Evolutionary conservation across 164 flowering plant species (phyloP), one percentile per base, ranked within the genome.

Genomic region (Buxus sempervirens): DNA sequence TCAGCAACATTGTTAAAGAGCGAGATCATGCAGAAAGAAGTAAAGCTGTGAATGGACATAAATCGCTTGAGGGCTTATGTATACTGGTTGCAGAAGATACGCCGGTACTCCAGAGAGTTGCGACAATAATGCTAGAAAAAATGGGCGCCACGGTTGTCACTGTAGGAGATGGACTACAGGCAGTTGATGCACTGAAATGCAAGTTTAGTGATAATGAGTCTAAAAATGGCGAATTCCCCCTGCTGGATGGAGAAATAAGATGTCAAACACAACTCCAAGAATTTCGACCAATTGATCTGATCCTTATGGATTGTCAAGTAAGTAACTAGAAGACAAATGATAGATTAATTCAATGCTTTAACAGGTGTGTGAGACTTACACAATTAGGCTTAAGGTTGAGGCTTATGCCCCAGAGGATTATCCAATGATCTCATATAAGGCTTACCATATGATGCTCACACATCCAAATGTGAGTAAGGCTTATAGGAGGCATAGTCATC

Each of bases 221-320:
- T 24, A 71, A 64, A 69, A 62, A n/a, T n/a, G n/a, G 73, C 25
- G 74, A 68, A 62, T 60, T 73, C 54, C 68, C 60, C 62, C 41
- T n/a, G 38, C 61, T 66, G 55, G 75, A 72, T n/a, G 77, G 61
- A 21, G 78, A 55, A 67, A 70, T 60, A 54, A 72, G 67, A 72
- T 51, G 65, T 45, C 80, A 70, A 74, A 62, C 78, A 22, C 76
- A 79, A 54, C 26, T 51, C 27, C 61, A 20, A 25, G 75, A 78
- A 56, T 63, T 76, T 28, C 80, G 80, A 66, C 73, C 78, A 55
- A 86, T 79, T 71, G 96, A 95, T 84, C 80, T 95, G 83, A 80
- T 95, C 69, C 88, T 91, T 54, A 95, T 95, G 98, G 98, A 95
- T 70, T 95, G 97, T 70, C 98, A 95, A 75, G 98, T 92, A 80